These are phyloP conservation scores for Esteya vermicola DNA, from an alignment of 2,329 filamentous ascomycete species.

Conservation along the genomic window DNA sequence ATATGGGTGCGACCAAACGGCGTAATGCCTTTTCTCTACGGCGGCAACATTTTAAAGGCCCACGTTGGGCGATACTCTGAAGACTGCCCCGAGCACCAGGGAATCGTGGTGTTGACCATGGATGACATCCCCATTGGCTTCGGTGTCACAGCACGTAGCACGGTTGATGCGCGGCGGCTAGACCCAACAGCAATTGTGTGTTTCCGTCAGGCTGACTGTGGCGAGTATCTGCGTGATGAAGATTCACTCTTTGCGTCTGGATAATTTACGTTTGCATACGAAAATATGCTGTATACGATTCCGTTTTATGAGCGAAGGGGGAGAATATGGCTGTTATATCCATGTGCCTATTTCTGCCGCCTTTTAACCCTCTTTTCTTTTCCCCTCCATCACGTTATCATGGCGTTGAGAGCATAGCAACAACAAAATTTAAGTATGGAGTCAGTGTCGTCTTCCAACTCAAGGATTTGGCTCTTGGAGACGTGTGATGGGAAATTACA, in stretches of 20 bases:
- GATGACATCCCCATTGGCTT: conserved; percentile 90
- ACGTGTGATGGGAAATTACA: too few relatives aligned
- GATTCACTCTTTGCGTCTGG: conserved; percentile 43
- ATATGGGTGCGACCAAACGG: conserved; percentile 95
- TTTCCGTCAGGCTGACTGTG: conserved; percentile 86
- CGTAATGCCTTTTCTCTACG: conserved; percentile 95
- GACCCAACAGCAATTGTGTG: conserved; percentile 83
- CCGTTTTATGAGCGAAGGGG: too few relatives aligned
- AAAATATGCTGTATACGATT: too few relatives aligned
- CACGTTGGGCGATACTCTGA: conserved; percentile 71
- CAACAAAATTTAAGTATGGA: too few relatives aligned
- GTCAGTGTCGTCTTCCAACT: too few relatives aligned
- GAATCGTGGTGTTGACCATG: conserved; percentile 82
- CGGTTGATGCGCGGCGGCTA: conserved; percentile 65
- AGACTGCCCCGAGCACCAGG: conserved; percentile 86
- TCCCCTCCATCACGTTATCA: too few relatives aligned
- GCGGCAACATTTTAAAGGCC: conserved; percentile 65
- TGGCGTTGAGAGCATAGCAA: too few relatives aligned
- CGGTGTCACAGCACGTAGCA: conserved; percentile 78
- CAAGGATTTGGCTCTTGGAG: too few relatives aligned
- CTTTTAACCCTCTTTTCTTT: too few relatives aligned
- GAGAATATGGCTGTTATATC: too few relatives aligned
- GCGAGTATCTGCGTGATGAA: conserved; percentile 84
- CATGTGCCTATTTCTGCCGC: too few relatives aligned
- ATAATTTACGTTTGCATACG: conserved; percentile 1